These are phyloP conservation scores for Ogataea hybrid DNA, from an alignment of 1,139 yeast genomes.

Conservation along the genomic window DNA sequence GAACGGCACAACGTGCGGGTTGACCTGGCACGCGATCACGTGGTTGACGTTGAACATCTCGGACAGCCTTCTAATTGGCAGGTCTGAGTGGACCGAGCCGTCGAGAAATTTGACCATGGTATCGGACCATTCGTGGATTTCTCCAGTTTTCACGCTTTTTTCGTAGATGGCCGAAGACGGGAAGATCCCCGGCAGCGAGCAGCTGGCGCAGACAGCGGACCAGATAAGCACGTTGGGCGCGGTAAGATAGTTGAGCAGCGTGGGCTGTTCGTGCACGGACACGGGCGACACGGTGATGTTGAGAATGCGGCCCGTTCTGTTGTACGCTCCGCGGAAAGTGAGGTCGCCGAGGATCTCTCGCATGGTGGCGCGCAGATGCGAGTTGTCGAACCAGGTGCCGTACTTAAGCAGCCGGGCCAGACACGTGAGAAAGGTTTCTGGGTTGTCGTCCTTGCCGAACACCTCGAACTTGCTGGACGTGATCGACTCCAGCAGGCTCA, in stretches of 20 bases:
- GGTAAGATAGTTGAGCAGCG: constrained; percentile 82
- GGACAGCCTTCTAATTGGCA: constrained; percentile 84
- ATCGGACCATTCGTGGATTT: constrained; percentile 78
- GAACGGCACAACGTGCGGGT: constrained; percentile 93
- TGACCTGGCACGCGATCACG: constrained; percentile 94
- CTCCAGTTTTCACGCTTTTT: constrained; percentile 70
- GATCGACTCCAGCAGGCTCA: constrained; percentile 51
- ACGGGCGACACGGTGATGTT: constrained; percentile 78
- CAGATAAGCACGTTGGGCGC: constrained; percentile 86
- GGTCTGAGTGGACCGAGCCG: constrained; percentile 93
- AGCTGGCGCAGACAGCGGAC: constrained; percentile 97
- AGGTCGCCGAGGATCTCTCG: constrained; percentile 80
- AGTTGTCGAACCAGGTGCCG: constrained; percentile 88
- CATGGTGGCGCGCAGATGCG: constrained; percentile 71
- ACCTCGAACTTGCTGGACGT: constrained; percentile 65
- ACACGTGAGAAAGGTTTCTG: constrained; percentile 46
- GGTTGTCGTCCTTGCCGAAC: constrained; percentile 53
- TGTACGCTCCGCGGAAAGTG: constrained; percentile 65
- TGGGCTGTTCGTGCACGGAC: constrained; percentile 72
- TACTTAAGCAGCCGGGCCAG: constrained; percentile 64
- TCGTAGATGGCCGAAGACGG: constrained; percentile 85
- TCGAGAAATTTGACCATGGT: constrained; percentile 83
- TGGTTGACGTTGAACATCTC: constrained; percentile 98
- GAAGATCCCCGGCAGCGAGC: constrained; percentile 90
- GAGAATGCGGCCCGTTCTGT: constrained; percentile 55